A percentile compares a stretch with the other conserved stretches of the same genome.
Conservation (phyloP, 208 protist species). For the Leishmania mexicana region DNA sequence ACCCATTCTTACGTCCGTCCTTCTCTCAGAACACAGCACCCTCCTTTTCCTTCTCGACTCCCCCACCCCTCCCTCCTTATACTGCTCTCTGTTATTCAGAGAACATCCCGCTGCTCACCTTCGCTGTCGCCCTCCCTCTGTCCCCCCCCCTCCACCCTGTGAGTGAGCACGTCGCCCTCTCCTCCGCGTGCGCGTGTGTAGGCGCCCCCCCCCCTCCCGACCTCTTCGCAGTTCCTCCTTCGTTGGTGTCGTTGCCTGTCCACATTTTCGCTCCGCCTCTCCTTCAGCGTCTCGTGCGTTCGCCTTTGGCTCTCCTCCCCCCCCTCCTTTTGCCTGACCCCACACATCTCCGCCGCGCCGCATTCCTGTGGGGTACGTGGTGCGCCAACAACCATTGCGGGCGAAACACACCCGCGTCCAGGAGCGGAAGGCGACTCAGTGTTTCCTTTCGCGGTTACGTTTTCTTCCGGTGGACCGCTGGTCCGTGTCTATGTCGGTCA, state of each 20-base stretch:
- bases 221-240: neutral
- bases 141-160: neutral
- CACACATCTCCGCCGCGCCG: neutral
- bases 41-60: neutral
- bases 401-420: neutral
- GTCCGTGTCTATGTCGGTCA: neutral
- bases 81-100: neutral
- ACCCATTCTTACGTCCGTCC: no score
- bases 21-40: neutral
- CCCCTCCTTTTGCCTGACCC: neutral
- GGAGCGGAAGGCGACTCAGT: neutral
- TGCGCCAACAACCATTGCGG: neutral
- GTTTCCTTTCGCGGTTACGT: neutral
- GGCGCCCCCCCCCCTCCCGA: neutral
- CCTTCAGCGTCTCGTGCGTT: neutral
- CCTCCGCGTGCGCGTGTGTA: neutral
- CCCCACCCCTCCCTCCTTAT: neutral
- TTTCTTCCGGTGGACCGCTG: neutral
- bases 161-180: neutral
- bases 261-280: neutral
- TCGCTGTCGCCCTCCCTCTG: neutral
- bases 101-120: neutral
- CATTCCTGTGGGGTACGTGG: neutral
- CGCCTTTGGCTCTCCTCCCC: neutral
- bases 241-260: neutral